Evolutionary conservation across 495 filamentous ascomycete species (phyloP).

Genomic region (Copromyces sp.): DNA sequence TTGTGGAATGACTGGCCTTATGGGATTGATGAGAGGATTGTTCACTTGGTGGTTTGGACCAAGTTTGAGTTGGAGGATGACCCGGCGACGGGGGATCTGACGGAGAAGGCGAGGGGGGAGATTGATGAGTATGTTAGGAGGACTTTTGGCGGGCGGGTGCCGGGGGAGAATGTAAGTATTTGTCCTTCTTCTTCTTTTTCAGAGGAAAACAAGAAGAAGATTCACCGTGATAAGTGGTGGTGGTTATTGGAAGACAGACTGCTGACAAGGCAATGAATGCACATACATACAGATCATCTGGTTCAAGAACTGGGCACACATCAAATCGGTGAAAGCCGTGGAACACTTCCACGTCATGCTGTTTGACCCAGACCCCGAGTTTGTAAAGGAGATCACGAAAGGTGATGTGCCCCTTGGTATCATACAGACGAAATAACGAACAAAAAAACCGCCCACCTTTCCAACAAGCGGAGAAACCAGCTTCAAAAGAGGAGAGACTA

Average conservation of each 20-base stretch:
- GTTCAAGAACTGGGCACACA: slow-evolving; percentile 80
- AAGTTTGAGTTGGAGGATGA: slow-evolving; percentile 62
- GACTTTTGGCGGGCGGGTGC: slow-evolving; percentile 42
- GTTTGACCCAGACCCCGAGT: slow-evolving; percentile 56
- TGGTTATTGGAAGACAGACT: background rate
- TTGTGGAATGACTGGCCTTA: slow-evolving; percentile 90
- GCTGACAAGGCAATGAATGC: background rate
- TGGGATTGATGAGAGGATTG: slow-evolving; percentile 61
- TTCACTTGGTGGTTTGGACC: slow-evolving; percentile 85
- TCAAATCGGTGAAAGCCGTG: slow-evolving; percentile 78
- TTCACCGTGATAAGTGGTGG: too few species aligned
- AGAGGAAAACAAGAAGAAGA: too few species aligned
- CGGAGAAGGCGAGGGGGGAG: slow-evolving; percentile 45
- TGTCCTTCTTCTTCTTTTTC: background rate
- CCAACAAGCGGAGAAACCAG: background rate
- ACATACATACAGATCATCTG: slow-evolving; percentile 55
- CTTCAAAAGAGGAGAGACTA: background rate
- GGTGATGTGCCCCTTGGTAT: slow-evolving; percentile 57
- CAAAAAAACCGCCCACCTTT: background rate
- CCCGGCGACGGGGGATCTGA: slow-evolving; percentile 56
- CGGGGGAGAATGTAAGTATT: slow-evolving; percentile 35
- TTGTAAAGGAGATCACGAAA: slow-evolving; percentile 60
- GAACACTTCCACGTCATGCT: slow-evolving; percentile 95
- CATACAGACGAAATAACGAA: slow-evolving; percentile 2
- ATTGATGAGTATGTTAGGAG: slow-evolving; percentile 59